Base-by-base conservation (phyloP, 75 land plant species). In the Cunninghamia lanceolata region DNA sequence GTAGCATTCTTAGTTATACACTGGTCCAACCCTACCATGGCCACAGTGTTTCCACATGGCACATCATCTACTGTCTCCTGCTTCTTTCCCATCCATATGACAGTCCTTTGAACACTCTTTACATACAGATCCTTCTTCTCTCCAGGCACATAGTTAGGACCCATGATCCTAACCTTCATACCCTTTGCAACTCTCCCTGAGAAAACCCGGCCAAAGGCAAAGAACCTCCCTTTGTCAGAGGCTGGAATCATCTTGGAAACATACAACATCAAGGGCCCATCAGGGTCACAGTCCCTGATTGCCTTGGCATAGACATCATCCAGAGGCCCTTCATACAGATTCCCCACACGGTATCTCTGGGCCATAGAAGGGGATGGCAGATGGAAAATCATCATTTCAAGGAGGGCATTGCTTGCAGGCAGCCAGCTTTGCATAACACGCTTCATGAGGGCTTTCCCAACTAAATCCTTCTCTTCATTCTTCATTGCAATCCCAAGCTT, bases 191-290 rank as follows among this genome's bases (percentile, higher is more conserved):
- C 93, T 40, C 86, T 95, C 77, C 91, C 91, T 86, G 96, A 40
- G 86, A 89, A 92, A 50, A 92, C 89, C 54, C 86, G 88, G 15
- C 92, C 89, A 85, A 92, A 91, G 43, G 95, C 92, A 84, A 93
- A 95, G 86, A 85, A 89, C 76, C 87, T 92, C 5, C 85, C 91
- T 89, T 95, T 94, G 87, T 95, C 95, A 83, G 96, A 93, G 14
- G 95, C 95, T 1, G 96, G 97, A 93, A 95, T 95, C 96, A 95
- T 95, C 93, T 95, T 95, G 3, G 96, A 94, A 32, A 94, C 91
- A 84, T 94, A 92, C 34, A 94, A 90, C 95, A 94, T 93, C 77
- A 94, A 89, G 15, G 94, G 94, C 0, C 94, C 95, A 13, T 91
- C 91, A 21, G 94, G 95, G 84, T 94, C 96, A 90, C 94, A 95